Evolutionary conservation across 2,329 filamentous ascomycete genomes (phyloP).

Genomic region (Pseudocercospora crystallina): DNA sequence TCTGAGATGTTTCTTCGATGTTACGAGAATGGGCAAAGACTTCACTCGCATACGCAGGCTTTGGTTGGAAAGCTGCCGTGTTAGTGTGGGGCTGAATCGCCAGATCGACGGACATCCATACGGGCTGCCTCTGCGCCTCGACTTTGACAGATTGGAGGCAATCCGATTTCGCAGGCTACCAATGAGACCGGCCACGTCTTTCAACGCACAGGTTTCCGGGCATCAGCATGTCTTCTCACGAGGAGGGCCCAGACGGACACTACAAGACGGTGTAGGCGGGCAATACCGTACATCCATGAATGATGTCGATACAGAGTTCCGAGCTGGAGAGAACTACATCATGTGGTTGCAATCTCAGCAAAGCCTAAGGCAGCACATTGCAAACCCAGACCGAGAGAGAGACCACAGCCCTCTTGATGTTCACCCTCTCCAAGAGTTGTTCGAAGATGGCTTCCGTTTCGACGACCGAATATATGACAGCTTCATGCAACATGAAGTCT

Average conservation of each 20-base stretch:
- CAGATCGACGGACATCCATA: slow-evolving; percentile 17
- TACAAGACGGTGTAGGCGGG: slow-evolving; percentile 29
- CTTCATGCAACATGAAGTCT: slow-evolving; percentile 10
- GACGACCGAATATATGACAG: slow-evolving; percentile 25
- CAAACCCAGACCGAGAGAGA: neutral
- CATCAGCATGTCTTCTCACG: neutral
- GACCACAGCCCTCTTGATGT: neutral
- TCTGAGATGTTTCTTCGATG: slow-evolving; percentile 42
- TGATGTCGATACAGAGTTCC: slow-evolving; percentile 11
- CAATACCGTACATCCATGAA: slow-evolving; percentile 25
- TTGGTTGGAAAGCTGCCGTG: slow-evolving; percentile 48
- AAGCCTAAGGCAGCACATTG: too few relatives aligned
- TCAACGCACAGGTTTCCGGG: neutral
- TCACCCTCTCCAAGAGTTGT: slow-evolving; percentile 10
- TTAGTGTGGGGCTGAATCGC: slow-evolving; percentile 30
- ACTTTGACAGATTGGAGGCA: slow-evolving; percentile 40
- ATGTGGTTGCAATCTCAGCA: slow-evolving; percentile 13
- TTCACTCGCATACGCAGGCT: slow-evolving; percentile 39
- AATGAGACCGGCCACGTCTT: slow-evolving; percentile 17
- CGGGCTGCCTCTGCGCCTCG: slow-evolving; percentile 23
- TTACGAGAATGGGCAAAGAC: slow-evolving; percentile 24
- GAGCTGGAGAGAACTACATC: slow-evolving; percentile 14
- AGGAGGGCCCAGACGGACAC: neutral
- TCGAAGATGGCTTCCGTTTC: slow-evolving; percentile 8
- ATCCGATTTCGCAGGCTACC: slow-evolving; percentile 44